Base-by-base conservation (phyloP, 2,329 filamentous ascomycete genomes). In the Phyllosticta citribraziliensis region DNA sequence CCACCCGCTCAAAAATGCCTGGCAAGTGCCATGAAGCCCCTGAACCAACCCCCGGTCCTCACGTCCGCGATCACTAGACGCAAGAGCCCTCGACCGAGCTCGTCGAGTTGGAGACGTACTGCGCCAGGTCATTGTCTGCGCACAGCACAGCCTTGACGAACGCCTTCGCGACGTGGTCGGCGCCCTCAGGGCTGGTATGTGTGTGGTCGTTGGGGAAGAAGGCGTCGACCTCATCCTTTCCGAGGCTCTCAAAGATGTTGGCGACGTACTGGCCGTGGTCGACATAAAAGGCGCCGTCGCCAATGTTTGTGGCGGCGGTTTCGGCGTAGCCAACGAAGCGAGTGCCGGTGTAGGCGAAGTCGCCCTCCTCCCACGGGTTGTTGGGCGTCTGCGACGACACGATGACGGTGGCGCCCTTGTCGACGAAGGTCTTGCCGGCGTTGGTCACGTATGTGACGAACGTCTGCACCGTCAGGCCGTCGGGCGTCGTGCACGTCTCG, bases 151-250 rank as follows among this genome's bases (percentile, higher is more conserved):
- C 83, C 74, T 84, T 83, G 24, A 84, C 79, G 66, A 86, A 87
- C 2, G 81, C 79, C 66, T 81, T 75, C 0, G 82, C 78, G 58
- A 83, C 80, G 3, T 80, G 72, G 62, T 82, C 75, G 1, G 85
- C 84, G 14, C 83, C 80, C 27, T 71, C 74, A 0, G 81, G 74
- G 57, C 78, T 80, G 1, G 84, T 86, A 69, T 87, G 85, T 0
- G 84, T 87, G 70, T 87, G 84, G 65, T 86, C 84, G 19, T 77
- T 76, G 0, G 84, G 82, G 64, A 80, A 88, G 64, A 79, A 76
- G 1, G 65, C 62, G 52, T 69, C 55, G 1, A 70, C 67, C 4
- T 63, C 22, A 2, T 63, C 52, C 12, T 62, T 52, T 2, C 67
- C 67, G 3, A 68, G 62, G 9, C 66, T 33, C 33, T 63, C 63